phyloP scores from a whole-genome alignment of 2,329 filamentous ascomycete genomes.

The Scedosporium dehoogii region DNA sequence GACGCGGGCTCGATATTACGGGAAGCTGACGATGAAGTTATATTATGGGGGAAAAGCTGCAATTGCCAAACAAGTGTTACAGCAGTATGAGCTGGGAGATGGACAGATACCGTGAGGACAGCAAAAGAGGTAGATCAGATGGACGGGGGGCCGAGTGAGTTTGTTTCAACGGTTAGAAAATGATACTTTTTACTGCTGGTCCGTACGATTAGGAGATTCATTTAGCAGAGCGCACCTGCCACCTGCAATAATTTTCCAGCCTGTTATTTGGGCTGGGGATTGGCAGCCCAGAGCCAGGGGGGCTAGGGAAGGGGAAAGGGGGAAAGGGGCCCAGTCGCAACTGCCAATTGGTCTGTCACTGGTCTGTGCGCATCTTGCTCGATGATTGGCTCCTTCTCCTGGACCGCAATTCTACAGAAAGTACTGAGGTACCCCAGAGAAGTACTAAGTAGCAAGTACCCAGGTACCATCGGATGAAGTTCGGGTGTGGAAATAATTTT shows the following conservation, averaged over 20 bases:
- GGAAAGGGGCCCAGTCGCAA: slow-evolving; percentile 26
- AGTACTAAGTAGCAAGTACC: slow-evolving; percentile 4
- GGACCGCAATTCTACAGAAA: background rate
- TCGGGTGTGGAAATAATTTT: slow-evolving; percentile 8
- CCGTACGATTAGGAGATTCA: slow-evolving; percentile 2
- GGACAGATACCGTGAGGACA: slow-evolving; percentile 2
- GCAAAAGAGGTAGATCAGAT: slow-evolving; percentile 3
- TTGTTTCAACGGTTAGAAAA: slow-evolving; percentile 6
- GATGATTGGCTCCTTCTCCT: slow-evolving; percentile 13
- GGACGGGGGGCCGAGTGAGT: slow-evolving; percentile 1
- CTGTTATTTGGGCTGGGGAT: slow-evolving; percentile 5
- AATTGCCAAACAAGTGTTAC: background rate
- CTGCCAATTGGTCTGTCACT: slow-evolving; percentile 8
- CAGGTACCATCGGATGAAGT: slow-evolving; percentile 4
- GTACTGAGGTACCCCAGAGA: slow-evolving; percentile 3
- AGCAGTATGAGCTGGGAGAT: background rate
- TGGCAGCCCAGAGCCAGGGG: slow-evolving; percentile 1
- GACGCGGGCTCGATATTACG: background rate
- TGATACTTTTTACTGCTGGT: slow-evolving; percentile 5
- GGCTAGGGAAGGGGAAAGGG: slow-evolving; percentile 22
- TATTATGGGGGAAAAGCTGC: background rate
- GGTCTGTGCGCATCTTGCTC: slow-evolving; percentile 8
- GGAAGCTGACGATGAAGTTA: background rate
- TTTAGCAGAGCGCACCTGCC: slow-evolving; percentile 3
- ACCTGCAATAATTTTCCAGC: slow-evolving; percentile 8